Conservation (phyloP, 2,329 filamentous ascomycete species). For the Grosmannia clavigera region DNA sequence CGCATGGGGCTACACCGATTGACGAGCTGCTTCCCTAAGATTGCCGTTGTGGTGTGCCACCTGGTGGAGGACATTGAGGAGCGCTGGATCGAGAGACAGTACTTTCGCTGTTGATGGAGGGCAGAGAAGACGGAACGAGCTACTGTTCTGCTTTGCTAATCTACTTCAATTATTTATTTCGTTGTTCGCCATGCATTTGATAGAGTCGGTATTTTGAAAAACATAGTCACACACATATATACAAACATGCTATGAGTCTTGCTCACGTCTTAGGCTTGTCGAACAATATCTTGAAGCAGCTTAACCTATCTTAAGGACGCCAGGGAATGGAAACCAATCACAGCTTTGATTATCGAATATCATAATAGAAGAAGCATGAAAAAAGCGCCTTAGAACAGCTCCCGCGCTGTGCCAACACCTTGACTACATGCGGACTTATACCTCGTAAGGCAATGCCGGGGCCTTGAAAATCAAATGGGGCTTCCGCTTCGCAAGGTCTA, state of each 20-base stretch:
- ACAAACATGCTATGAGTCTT: neutral
- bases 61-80: slow-evolving; percentile 72
- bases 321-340: neutral
- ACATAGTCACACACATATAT: neutral
- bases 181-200: neutral
- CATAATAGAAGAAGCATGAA: too few relatives aligned
- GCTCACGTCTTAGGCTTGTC: neutral
- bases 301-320: neutral
- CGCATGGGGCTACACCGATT: slow-evolving; percentile 72
- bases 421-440: slow-evolving; percentile 17
- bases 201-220: too few relatives aligned
- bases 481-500: slow-evolving; percentile 80
- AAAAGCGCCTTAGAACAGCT: neutral
- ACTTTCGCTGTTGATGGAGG: slow-evolving; percentile 62
- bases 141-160: neutral
- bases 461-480: slow-evolving; percentile 74
- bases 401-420: neutral
- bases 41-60: slow-evolving; percentile 75
- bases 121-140: neutral
- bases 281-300: neutral
- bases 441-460: slow-evolving; percentile 45
- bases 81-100: slow-evolving; percentile 81
- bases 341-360: neutral
- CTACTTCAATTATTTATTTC: neutral
- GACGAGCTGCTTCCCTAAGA: slow-evolving; percentile 76